Conservation (phyloP, 768 basidiomycete genomes). For the Termitomyces sp. region DNA sequence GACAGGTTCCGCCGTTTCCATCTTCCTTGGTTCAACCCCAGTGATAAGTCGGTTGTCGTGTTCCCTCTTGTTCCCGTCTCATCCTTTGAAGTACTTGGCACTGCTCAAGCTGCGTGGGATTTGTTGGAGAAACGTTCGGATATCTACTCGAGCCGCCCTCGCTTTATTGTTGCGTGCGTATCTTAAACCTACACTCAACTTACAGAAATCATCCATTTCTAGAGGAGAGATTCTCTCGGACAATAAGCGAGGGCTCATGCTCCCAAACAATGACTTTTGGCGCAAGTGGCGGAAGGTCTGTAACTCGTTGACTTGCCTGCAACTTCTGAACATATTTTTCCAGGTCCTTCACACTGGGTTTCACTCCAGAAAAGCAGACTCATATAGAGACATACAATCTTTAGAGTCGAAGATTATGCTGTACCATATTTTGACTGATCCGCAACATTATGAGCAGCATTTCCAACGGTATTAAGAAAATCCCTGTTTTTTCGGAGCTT, state of each 20-base stretch:
- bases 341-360: conserved; percentile 42
- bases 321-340: background rate
- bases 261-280: conserved; percentile 38
- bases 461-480: conserved; percentile 28
- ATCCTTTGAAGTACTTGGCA: conserved; percentile 31
- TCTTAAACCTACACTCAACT: background rate
- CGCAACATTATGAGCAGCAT: conserved; percentile 34
- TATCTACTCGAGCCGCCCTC: conserved; percentile 42
- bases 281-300: conserved; percentile 41
- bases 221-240: conserved; percentile 43
- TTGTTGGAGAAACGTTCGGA: conserved; percentile 42
- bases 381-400: conserved; percentile 42
- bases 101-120: conserved; percentile 41
- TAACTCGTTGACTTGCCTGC: background rate
- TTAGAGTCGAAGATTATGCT: conserved; percentile 41
- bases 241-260: conserved; percentile 42
- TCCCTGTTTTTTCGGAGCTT: background rate
- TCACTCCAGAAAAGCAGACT: conserved; percentile 33
- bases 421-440: conserved; percentile 33
- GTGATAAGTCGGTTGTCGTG: conserved; percentile 27
- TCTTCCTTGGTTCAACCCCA: conserved; percentile 37
- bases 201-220: background rate
- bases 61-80: background rate
- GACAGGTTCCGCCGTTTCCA: conserved; percentile 34
- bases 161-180: conserved; percentile 37